Evolutionary conservation across 176 grass and related monocot genomes (phyloP).

Genomic region (Urochloa ruziziensis): DNA sequence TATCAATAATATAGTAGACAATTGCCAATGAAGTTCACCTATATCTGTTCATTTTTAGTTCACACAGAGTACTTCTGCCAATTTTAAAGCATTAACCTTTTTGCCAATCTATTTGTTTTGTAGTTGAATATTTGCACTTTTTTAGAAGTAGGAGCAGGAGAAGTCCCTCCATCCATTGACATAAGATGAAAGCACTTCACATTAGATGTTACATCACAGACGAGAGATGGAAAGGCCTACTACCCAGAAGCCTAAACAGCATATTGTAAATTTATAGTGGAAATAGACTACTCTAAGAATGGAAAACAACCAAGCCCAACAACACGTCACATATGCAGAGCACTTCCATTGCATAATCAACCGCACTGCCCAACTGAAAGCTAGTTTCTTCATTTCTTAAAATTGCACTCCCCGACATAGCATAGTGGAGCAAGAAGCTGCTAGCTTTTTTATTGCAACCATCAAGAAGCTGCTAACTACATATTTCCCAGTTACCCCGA

Average conservation of each 20-base stretch:
- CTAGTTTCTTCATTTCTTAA: background rate
- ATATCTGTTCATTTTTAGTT: background rate
- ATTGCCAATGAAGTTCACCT: background rate
- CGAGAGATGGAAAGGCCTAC: background rate
- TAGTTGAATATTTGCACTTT: background rate
- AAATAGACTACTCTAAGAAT: background rate
- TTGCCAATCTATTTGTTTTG: background rate
- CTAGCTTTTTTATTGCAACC: too few species aligned
- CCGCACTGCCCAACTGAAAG: background rate
- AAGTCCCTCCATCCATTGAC: background rate
- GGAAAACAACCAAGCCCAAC: background rate
- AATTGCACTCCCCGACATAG: background rate
- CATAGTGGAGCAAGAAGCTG: background rate
- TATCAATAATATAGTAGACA: conserved; percentile 1
- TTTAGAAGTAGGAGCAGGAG: background rate
- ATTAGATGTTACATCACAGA: background rate
- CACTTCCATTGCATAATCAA: conserved; percentile 6
- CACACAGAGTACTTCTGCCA: background rate
- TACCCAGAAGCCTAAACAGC: background rate
- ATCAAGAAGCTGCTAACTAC: too few species aligned
- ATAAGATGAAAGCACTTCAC: background rate
- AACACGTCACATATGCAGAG: background rate
- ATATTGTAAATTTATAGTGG: background rate
- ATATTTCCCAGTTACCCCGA: background rate
- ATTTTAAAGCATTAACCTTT: background rate